These are phyloP conservation scores for Claviceps pazoutovae DNA, from an alignment of 2,329 filamentous ascomycete genomes.

Conservation along the genomic window DNA sequence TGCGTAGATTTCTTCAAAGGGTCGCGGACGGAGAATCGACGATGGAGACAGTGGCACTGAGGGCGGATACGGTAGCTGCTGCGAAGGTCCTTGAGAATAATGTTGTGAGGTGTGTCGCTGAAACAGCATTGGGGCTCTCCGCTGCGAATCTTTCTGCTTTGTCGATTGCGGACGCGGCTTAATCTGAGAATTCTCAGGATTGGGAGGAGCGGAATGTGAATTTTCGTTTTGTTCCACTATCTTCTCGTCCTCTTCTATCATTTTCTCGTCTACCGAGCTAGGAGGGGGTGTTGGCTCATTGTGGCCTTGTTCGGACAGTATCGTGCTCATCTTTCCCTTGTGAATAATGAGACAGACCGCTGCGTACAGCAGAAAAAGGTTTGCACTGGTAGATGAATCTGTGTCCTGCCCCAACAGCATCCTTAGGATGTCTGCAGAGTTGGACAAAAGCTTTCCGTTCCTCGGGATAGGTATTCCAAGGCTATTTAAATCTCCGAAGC, in stretches of 20 bases:
- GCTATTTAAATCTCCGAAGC: too few species aligned
- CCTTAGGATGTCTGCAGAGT: neutral
- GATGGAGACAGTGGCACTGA: neutral
- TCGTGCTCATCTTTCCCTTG: slow-evolving; percentile 1
- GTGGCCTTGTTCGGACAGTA: slow-evolving; percentile 1
- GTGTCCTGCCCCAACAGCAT: neutral
- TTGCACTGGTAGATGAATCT: neutral
- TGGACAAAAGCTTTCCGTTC: too few species aligned
- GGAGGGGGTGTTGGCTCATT: slow-evolving; percentile 4
- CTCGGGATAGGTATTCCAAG: too few species aligned
- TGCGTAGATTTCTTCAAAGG: slow-evolving; percentile 27
- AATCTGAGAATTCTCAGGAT: neutral
- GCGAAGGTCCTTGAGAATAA: neutral
- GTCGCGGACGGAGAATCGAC: slow-evolving; percentile 21
- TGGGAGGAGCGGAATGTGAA: neutral
- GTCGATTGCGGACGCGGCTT: neutral
- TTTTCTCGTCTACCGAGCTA: neutral
- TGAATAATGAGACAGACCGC: neutral
- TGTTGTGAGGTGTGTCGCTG: neutral
- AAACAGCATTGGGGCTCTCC: neutral
- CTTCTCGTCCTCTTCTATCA: neutral
- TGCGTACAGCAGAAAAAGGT: neutral
- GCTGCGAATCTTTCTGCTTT: neutral
- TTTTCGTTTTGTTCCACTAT: neutral
- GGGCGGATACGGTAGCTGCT: neutral